Conservation (phyloP, 2,329 filamentous ascomycete species). For the Aciculosporium take region DNA sequence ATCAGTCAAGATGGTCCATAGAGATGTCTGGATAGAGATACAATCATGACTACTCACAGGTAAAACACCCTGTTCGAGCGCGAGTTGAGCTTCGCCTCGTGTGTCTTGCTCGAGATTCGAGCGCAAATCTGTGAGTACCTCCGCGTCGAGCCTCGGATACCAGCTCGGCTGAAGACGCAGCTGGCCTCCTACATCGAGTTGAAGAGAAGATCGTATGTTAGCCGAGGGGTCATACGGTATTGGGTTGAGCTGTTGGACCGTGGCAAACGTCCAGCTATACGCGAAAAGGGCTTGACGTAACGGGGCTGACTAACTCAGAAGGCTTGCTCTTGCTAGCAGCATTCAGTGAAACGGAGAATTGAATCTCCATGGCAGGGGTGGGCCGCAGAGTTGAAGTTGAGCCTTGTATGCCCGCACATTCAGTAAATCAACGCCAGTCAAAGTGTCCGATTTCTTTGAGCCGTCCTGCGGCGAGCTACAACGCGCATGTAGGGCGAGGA, state of each 20-base stretch:
- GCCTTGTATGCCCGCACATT: not conserved
- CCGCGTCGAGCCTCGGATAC: conserved; percentile 10
- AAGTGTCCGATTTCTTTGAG: no score
- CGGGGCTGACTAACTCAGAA: conserved; percentile 13
- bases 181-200: not conserved
- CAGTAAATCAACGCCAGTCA: not conserved
- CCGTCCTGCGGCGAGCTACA: no score
- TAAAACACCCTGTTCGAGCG: conserved; percentile 23
- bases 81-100: conserved; percentile 24
- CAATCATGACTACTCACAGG: conserved; percentile 17
- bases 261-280: not conserved
- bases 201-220: no score
- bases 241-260: not conserved
- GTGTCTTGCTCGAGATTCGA: conserved; percentile 22
- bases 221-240: not conserved
- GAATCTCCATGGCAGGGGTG: conserved; percentile 21
- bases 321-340: conserved; percentile 9
- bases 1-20: not conserved
- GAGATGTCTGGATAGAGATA: not conserved
- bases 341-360: conserved; percentile 21
- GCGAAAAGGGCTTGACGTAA: not conserved
- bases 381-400: not conserved
- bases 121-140: conserved; percentile 23
- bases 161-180: not conserved
- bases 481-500: no score